Conservation (phyloP, 768 basidiomycete genomes). For the Tubosaeta brunneosetosa region DNA sequence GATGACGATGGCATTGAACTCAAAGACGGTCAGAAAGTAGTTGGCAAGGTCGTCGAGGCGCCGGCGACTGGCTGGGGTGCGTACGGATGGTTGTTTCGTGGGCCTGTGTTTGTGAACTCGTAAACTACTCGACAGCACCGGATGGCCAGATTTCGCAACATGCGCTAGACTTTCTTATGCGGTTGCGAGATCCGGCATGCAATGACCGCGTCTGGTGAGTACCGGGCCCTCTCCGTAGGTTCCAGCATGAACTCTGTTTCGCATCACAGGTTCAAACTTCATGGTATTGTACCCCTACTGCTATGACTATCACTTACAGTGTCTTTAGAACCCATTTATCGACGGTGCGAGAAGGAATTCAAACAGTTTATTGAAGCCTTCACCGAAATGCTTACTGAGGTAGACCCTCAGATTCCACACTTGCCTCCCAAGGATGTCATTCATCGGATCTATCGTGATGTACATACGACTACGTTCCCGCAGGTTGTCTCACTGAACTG, state of each 20-base stretch:
- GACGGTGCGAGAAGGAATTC: slow-evolving; percentile 82
- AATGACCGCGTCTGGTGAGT: slow-evolving; percentile 82
- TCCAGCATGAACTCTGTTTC: not conserved
- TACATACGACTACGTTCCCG: slow-evolving; percentile 19
- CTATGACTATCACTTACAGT: not conserved
- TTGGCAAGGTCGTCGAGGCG: slow-evolving; percentile 74
- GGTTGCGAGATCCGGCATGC: slow-evolving; percentile 67
- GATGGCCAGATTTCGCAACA: slow-evolving; percentile 85
- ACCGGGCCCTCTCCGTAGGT: not conserved
- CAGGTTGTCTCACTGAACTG: slow-evolving; percentile 4
- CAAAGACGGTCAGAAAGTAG: slow-evolving; percentile 63
- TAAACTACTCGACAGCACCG: slow-evolving; percentile 48
- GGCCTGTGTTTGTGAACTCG: not conserved
- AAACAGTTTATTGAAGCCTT: slow-evolving; percentile 75
- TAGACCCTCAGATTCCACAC: slow-evolving; percentile 80
- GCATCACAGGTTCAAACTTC: slow-evolving; percentile 70
- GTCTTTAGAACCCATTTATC: slow-evolving; percentile 24
- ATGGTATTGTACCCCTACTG: slow-evolving; percentile 41
- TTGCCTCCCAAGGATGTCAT: slow-evolving; percentile 89
- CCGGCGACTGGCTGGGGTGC: slow-evolving; percentile 78
- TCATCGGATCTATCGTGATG: slow-evolving; percentile 92
- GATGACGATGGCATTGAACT: slow-evolving; percentile 42
- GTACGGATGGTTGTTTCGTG: not conserved
- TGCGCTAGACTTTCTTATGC: slow-evolving; percentile 69
- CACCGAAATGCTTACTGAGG: slow-evolving; percentile 60